Base-by-base conservation (phyloP, 306 rosid species). In the Astragalus glycyphyllos region DNA sequence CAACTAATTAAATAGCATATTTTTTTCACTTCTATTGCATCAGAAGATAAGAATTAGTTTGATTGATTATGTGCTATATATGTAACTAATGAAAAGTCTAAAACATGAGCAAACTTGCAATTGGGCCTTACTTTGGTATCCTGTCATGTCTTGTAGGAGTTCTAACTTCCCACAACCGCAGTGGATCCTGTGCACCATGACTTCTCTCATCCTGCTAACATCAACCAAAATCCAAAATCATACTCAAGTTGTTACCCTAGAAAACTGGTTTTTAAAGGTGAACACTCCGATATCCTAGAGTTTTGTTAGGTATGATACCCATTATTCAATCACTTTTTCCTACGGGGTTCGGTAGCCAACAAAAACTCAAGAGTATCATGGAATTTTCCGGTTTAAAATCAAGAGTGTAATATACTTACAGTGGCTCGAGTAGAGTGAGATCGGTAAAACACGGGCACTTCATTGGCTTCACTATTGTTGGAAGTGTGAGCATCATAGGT, bases 121-220 rank as follows among this genome's bases (percentile, higher is more conserved):
- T 44, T 66, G 35, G 45, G 31, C 53, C 73, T 75, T 84, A 90
- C 95, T 77, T 38, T 41, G 86, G 63, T 58, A 49, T 34, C 20
- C 61, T 75, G 40, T 59, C 53, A 60, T 59, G 75, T 49, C 66
- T 56, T 69, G 60, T n/a, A 14, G 79, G 72, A 11, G 49, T 51
- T 73, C 81, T 77, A 26, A 71, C 65, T 32, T 48, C 84, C 67
- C 44, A 49, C 17, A 68, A 48, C 55, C 69, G 29, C 57, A 56
- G 13, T 44, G 79, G 68, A 77, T 67, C 75, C 16, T 15, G 64
- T 5, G 61, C 64, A 48, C 66, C 78, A 7, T 80, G 55, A 58
- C 5, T 65, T 79, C 84, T 72, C 10, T 77, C 80, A 73, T 57
- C 87, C 92, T 91, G 77, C 12, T 54, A 42, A 74, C 74, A 73